These are phyloP conservation scores for Hypoxylon lenormandii DNA, from an alignment of 495 filamentous ascomycete genomes.

Conservation along the genomic window DNA sequence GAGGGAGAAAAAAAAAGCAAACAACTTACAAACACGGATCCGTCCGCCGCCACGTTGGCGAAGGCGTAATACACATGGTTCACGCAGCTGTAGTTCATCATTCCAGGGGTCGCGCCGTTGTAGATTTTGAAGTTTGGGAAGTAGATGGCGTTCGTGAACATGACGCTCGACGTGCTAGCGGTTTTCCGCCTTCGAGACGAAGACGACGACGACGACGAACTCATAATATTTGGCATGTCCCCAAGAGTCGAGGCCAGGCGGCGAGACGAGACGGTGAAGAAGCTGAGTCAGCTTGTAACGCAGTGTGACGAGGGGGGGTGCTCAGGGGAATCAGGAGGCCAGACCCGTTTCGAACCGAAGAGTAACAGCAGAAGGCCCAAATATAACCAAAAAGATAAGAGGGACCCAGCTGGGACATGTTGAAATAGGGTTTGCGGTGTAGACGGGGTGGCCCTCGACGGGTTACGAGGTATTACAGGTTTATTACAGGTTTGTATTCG, in stretches of 20 bases:
- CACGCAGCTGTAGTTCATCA: conserved; percentile 71
- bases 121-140: conserved; percentile 90
- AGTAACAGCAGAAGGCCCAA: conserved; percentile 22
- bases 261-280: conserved; percentile 19
- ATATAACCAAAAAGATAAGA: conserved; percentile 23
- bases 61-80: conserved; percentile 91
- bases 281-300: conserved; percentile 7
- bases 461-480: conserved; percentile 30
- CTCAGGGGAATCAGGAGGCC: background rate
- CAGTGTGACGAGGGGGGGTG: background rate
- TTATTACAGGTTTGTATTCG: conserved; percentile 31
- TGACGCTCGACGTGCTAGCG: conserved; percentile 57
- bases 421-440: conserved; percentile 36
- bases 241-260: conserved; percentile 15
- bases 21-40: conserved; percentile 78
- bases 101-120: conserved; percentile 79
- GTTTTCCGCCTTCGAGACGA: conserved; percentile 57
- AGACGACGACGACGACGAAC: conserved; percentile 51
- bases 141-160: conserved; percentile 83
- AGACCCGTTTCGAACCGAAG: conserved; percentile 28
- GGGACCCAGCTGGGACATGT: conserved; percentile 33
- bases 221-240: conserved; percentile 30
- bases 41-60: conserved; percentile 83
- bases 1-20: conserved; percentile 18
- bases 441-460: conserved; percentile 14